Evolutionary conservation across 441 rosid species (phyloP).

Genomic region (Corymbia citriodora): DNA sequence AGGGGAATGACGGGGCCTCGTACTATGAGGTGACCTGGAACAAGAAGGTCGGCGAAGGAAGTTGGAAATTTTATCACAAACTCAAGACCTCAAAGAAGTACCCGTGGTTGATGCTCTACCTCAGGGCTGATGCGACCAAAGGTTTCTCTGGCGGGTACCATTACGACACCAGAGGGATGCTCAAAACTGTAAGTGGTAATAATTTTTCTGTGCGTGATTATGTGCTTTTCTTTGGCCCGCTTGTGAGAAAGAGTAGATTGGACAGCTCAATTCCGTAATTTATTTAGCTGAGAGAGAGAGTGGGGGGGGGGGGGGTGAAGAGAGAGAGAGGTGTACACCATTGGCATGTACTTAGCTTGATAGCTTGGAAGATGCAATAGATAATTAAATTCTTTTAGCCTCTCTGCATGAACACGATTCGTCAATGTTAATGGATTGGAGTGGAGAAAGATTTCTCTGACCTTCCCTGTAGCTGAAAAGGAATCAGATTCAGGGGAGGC

Average conservation of each 20-base stretch:
- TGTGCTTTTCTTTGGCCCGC: not conserved
- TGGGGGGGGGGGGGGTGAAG: not conserved
- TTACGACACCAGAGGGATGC: conserved; percentile 65
- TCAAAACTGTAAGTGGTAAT: conserved; percentile 34
- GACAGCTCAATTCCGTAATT: not conserved
- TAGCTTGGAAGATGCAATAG: not conserved
- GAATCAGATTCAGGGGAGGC: not conserved
- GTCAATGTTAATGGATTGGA: not conserved
- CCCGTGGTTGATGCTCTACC: conserved; percentile 69
- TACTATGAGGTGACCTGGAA: conserved; percentile 58
- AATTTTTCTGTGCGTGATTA: not conserved
- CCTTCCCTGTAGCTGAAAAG: not conserved
- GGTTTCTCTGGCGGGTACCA: conserved; percentile 68
- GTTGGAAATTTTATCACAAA: conserved; percentile 53
- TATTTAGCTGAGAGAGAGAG: not conserved
- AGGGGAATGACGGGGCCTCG: conserved; percentile 21
- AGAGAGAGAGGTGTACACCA: not conserved
- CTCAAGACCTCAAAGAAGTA: conserved; percentile 53
- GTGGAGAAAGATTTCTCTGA: not conserved
- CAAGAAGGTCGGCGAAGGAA: conserved; percentile 50
- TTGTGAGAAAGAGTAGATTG: not conserved
- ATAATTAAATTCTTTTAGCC: not conserved
- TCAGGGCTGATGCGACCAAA: conserved; percentile 63
- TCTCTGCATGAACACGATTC: not conserved
- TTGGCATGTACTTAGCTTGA: not conserved